phyloP scores from a whole-genome alignment of 2,329 filamentous ascomycete genomes.

The Corinectria fuckeliana region DNA sequence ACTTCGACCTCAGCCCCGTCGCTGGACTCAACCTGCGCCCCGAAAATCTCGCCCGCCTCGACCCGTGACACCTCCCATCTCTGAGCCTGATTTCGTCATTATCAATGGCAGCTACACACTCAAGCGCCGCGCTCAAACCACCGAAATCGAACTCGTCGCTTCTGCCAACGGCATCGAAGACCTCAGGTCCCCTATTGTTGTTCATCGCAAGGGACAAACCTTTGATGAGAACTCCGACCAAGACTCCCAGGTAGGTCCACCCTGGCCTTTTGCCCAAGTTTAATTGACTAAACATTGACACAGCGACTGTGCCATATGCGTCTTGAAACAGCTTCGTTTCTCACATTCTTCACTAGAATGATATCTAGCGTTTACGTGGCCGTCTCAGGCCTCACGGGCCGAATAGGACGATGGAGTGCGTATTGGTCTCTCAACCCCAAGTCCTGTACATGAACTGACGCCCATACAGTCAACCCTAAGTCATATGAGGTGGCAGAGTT shows the following conservation, averaged over 20 bases:
- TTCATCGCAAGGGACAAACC: constrained; percentile 26
- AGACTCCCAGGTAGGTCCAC: constrained; percentile 21
- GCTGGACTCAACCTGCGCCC: not conserved
- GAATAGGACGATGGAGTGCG: constrained; percentile 35
- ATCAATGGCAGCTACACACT: constrained; percentile 40
- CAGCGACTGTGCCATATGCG: constrained; percentile 34
- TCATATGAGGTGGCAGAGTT: constrained; percentile 35
- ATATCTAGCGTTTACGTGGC: constrained; percentile 37
- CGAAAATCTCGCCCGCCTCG: not conserved
- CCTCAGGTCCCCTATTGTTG: constrained; percentile 20
- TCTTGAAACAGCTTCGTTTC: constrained; percentile 16
- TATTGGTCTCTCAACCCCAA: not conserved
- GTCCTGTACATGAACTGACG: constrained; percentile 8
- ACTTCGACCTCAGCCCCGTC: not conserved
- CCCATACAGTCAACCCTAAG: constrained; percentile 30
- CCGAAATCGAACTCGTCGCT: constrained; percentile 42
- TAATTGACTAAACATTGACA: not conserved
- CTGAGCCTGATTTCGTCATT: constrained; percentile 16
- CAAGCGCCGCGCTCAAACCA: constrained; percentile 40
- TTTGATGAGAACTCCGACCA: constrained; percentile 17
- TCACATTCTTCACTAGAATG: constrained; percentile 39
- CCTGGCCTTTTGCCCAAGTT: not conserved
- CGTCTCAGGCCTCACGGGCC: constrained; percentile 37
- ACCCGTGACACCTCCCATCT: not conserved
- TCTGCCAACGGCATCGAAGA: constrained; percentile 27